Percentiles rank a stretch among this genome's conserved stretches.
These are phyloP conservation scores for Alternaria metachromatica DNA, from an alignment of 2,329 filamentous ascomycete genomes.

Conservation along the genomic window DNA sequence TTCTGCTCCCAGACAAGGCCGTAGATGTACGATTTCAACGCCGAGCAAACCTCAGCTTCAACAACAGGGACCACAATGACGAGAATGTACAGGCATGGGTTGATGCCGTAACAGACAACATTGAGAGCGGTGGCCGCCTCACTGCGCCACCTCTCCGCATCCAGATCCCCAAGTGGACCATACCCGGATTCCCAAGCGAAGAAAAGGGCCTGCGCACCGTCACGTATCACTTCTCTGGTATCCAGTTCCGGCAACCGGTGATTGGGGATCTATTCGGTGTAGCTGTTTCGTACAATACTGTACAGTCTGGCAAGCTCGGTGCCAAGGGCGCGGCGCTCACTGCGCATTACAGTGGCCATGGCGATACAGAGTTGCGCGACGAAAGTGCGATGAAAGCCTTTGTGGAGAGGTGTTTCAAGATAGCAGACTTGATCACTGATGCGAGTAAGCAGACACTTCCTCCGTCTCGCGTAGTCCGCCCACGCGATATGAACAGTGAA, in stretches of 20 bases:
- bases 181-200: conserved; percentile 22
- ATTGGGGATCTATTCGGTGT: conserved; percentile 18
- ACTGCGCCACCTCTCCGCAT: conserved; percentile 37
- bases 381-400: conserved; percentile 21
- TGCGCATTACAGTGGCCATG: conserved; percentile 15
- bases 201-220: conserved; percentile 16
- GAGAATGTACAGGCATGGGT: conserved; percentile 24
- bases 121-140: conserved; percentile 36
- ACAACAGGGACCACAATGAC: conserved; percentile 10
- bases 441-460: conserved; percentile 25
- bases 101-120: conserved; percentile 28
- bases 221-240: conserved; percentile 39
- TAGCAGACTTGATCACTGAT: conserved; percentile 30
- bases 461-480: conserved; percentile 13
- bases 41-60: conserved; percentile 22
- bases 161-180: conserved; percentile 38
- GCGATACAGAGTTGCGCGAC: conserved; percentile 8
- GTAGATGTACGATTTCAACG: conserved; percentile 38
- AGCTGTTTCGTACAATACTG: conserved; percentile 23
- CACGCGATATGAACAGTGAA: conserved; percentile 19
- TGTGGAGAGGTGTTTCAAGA: conserved; percentile 22
- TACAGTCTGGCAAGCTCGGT: conserved; percentile 40
- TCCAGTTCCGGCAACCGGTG: conserved; percentile 37
- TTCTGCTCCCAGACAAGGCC: conserved; percentile 39
- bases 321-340: conserved; percentile 28